Percentiles rank a stretch among this genome's conserved stretches.
Evolutionary conservation across 768 basidiomycete genomes (phyloP).

Genomic region (Fomitopsis pulvina): DNA sequence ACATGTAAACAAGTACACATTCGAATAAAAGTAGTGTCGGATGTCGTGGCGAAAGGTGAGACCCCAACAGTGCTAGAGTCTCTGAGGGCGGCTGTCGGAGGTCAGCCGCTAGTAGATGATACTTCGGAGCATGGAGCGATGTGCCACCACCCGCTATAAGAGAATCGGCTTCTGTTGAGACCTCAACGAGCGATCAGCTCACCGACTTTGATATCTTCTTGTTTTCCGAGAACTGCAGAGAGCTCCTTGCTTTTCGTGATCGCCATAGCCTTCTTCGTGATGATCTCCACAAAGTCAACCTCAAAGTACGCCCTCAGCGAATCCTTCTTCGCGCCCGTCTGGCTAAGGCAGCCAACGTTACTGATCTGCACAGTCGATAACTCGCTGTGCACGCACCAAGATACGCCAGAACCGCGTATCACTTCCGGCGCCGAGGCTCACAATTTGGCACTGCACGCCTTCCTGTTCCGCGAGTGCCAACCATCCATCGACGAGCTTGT

Average conservation of each 20-base stretch:
- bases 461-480: slow-evolving; percentile 37
- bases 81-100: slow-evolving; percentile 53
- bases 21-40: slow-evolving; percentile 89
- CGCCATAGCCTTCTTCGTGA: slow-evolving; percentile 74
- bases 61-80: slow-evolving; percentile 34
- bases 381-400: slow-evolving; percentile 45
- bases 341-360: slow-evolving; percentile 7
- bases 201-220: slow-evolving; percentile 39
- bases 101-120: slow-evolving; percentile 74
- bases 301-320: slow-evolving; percentile 67
- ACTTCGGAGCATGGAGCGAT: slow-evolving; percentile 45
- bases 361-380: not conserved
- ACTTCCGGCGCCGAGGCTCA: slow-evolving; percentile 94
- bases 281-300: slow-evolving; percentile 86
- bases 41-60: slow-evolving; percentile 48
- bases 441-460: slow-evolving; percentile 65
- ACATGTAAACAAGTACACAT: slow-evolving; percentile 90
- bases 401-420: slow-evolving; percentile 95
- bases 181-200: slow-evolving; percentile 15
- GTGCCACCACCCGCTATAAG: slow-evolving; percentile 55
- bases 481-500: slow-evolving; percentile 66
- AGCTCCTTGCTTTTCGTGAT: slow-evolving; percentile 65
- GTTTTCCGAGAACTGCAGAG: slow-evolving; percentile 41
- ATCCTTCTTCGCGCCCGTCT: slow-evolving; percentile 53
- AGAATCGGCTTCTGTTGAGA: not conserved